phyloP scores from a whole-genome alignment of 306 rosid genomes.

The Glycine soja region DNA sequence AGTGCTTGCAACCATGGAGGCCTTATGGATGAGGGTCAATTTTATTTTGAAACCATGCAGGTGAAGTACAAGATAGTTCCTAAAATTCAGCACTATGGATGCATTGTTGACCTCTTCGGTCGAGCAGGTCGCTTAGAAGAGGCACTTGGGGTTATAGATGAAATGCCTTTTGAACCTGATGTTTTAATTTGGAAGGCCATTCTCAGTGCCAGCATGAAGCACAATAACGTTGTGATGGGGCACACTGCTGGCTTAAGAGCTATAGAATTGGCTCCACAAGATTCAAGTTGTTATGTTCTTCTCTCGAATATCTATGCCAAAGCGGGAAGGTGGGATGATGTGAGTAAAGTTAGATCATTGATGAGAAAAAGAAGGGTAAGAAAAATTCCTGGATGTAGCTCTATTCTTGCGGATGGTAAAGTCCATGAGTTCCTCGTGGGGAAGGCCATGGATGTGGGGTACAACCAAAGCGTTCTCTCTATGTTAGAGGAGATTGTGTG shows the following conservation, averaged over 20 bases:
- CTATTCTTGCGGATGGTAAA: conserved; percentile 54
- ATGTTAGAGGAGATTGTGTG: conserved; percentile 54
- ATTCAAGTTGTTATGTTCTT: conserved; percentile 65
- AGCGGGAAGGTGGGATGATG: conserved; percentile 62
- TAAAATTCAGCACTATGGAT: conserved; percentile 60
- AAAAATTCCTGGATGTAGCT: conserved; percentile 65
- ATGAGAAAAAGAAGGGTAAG: conserved; percentile 57
- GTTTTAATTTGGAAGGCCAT: conserved; percentile 65
- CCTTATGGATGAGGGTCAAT: conserved; percentile 54
- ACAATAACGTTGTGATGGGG: conserved; percentile 46
- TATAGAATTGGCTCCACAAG: conserved; percentile 57
- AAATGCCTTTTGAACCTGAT: conserved; percentile 61
- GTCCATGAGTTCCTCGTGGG: conserved; percentile 56
- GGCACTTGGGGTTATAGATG: conserved; percentile 47
- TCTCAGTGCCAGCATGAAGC: conserved; percentile 59
- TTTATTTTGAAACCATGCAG: conserved; percentile 62
- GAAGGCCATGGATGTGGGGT: conserved; percentile 51
- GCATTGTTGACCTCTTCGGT: conserved; percentile 59
- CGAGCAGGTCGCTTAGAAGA: conserved; percentile 57
- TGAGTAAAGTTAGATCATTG: conserved; percentile 49
- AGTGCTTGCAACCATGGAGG: conserved; percentile 72
- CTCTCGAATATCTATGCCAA: conserved; percentile 65
- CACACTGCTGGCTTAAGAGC: conserved; percentile 53
- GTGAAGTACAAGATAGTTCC: conserved; percentile 60
- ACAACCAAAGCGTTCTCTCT: conserved; percentile 34